Base-by-base conservation (phyloP, 1,284 basidiomycete species). In the Leccinum subatratum region DNA sequence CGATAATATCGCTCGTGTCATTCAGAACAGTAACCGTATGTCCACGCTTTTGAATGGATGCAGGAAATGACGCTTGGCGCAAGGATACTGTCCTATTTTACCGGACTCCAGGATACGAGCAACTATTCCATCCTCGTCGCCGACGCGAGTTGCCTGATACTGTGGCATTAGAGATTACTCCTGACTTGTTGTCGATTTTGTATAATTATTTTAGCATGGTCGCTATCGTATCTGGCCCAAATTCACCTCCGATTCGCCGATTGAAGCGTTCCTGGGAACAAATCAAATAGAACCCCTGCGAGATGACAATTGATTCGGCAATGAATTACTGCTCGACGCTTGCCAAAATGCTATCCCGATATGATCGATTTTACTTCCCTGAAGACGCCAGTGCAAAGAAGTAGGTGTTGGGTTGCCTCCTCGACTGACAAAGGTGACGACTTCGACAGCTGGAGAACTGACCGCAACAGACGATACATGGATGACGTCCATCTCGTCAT, bases 181-280 rank as follows among this genome's bases (percentile, higher is more conserved):
- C 64, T 67, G 51, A 70, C 25, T 45, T 25, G 92, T 60, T 99
- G 96, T 79, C 89, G 94, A 61, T 79, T 18, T 79, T 99, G 70
- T 93, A 96, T 76, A 99, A 99, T 79, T 99, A 94, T 79, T 96
- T 95, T 14, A 93, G 92, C 14, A 92, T 98, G 88, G 94, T 95
- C 73, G 95, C 96, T 34, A 94, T 99, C 65, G 89, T 97, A 11
- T 96, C 95, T 4, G 97, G 95, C 3, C 83, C 99, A 63, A 98
- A 98, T 73, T 95, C 94, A 8, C 93, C 95, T 37, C 95, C 95
- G 6, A 95, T 99, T 69, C 87, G 93, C 69, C 87, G 97, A 11
- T 80, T 99, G 69, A 95, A 95, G 74, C 87, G 95, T 63, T 98
- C 97, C 3, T 99, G 97, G 97, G 94, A 96, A 71, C 89, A 91